A percentile compares a stretch with the other conserved stretches of the same genome.
phyloP scores from a whole-genome alignment of 306 rosid species.

The Luffa acutangula region DNA sequence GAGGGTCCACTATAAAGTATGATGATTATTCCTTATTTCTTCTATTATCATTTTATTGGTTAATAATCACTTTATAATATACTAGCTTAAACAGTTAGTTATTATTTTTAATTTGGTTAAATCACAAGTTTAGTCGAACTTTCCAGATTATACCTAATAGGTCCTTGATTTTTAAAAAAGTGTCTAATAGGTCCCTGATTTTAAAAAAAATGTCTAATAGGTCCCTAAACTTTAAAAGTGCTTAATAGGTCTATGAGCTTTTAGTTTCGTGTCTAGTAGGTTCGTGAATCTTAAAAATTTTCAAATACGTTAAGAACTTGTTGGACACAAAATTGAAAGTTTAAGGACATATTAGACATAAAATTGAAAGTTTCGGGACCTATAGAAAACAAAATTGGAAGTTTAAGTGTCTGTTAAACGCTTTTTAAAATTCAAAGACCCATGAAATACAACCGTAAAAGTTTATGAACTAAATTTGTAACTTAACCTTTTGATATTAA shows the following conservation, averaged over 20 bases:
- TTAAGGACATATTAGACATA: neutral
- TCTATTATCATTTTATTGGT: neutral
- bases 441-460: neutral
- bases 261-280: neutral
- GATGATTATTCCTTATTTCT: slow-evolving; percentile 14
- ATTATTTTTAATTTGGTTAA: neutral
- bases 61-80: neutral
- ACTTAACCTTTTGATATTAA: neutral
- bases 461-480: neutral
- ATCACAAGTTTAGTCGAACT: neutral
- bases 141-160: neutral
- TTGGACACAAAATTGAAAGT: neutral
- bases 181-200: neutral
- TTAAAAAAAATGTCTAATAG: neutral
- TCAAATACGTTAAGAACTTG: neutral
- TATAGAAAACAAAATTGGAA: neutral
- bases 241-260: neutral
- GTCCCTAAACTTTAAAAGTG: neutral
- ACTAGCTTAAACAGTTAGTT: neutral
- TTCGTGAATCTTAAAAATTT: neutral
- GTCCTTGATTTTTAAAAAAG: neutral
- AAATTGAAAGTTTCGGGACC: too few species aligned
- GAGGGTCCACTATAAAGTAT: slow-evolving; percentile 96
- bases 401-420: neutral
- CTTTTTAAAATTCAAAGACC: neutral